These are phyloP conservation scores for Hypsizygus ulmarius DNA, from an alignment of 1,284 basidiomycete genomes.

Conservation along the genomic window DNA sequence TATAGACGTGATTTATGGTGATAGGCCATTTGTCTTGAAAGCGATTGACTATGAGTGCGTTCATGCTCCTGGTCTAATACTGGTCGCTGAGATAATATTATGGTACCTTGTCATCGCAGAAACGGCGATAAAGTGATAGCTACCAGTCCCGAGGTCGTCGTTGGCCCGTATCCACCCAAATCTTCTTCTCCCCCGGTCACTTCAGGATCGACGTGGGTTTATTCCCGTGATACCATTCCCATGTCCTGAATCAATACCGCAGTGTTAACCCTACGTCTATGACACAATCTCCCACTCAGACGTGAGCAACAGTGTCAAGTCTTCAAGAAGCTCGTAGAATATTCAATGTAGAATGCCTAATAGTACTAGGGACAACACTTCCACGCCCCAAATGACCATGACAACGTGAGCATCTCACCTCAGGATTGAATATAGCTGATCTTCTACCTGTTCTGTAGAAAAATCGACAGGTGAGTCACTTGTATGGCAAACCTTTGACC, in stretches of 20 bases:
- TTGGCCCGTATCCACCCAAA: neutral
- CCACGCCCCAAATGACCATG: too few relatives aligned
- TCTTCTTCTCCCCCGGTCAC: neutral
- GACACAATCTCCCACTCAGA: too few relatives aligned
- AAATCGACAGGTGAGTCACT: neutral
- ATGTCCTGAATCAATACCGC: too few relatives aligned
- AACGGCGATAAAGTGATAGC: constrained; percentile 8
- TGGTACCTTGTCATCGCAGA: constrained; percentile 4
- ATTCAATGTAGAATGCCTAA: too few relatives aligned
- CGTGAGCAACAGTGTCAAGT: too few relatives aligned
- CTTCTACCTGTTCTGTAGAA: too few relatives aligned
- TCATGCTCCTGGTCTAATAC: neutral
- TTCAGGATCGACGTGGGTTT: constrained; percentile 1
- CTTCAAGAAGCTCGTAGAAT: too few relatives aligned
- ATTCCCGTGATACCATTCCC: neutral
- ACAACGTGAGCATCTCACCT: too few relatives aligned
- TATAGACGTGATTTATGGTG: neutral
- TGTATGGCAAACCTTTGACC: neutral
- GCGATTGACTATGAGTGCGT: constrained; percentile 12
- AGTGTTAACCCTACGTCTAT: neutral
- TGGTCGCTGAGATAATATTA: neutral
- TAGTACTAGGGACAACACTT: too few relatives aligned
- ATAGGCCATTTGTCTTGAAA: constrained; percentile 6
- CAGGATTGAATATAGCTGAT: too few relatives aligned
- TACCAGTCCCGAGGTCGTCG: neutral